These are phyloP conservation scores for Cutaneotrichosporon sp. DNA, from an alignment of 1,284 basidiomycete species.

Conservation along the genomic window DNA sequence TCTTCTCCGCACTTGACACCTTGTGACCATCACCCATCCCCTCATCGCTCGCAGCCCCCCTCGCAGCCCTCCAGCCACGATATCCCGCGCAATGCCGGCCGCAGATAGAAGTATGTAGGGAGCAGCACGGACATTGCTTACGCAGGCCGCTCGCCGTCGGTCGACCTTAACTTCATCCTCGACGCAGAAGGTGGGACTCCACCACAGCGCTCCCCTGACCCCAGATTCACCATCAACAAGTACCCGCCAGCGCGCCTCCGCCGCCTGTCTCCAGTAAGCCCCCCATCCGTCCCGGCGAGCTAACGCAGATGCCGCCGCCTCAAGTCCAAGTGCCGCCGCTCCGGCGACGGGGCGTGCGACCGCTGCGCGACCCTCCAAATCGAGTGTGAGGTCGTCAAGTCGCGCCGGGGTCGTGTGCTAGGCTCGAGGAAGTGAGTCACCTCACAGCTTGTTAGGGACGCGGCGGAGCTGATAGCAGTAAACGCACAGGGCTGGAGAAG, in stretches of 20 bases:
- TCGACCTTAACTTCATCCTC: slow-evolving; percentile 6
- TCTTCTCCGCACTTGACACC: no score
- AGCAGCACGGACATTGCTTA: neutral
- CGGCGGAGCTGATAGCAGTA: slow-evolving; percentile 2
- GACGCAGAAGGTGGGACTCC: neutral
- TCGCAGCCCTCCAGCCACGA: no score
- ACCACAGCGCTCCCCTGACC: neutral
- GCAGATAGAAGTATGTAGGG: neutral
- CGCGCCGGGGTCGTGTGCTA: slow-evolving; percentile 10
- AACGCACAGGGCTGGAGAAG: slow-evolving; percentile 10
- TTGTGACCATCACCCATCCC: neutral
- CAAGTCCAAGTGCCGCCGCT: slow-evolving; percentile 3
- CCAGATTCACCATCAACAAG: neutral
- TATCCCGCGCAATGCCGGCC: no score
- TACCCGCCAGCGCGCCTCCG: slow-evolving; percentile 4
- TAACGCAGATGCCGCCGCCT: slow-evolving; percentile 10
- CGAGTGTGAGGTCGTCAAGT: slow-evolving; percentile 17
- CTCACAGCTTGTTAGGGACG: no score
- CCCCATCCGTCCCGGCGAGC: neutral
- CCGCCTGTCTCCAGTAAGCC: slow-evolving; percentile 11
- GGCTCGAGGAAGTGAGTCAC: slow-evolving; percentile 8
- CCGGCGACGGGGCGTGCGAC: slow-evolving; percentile 5
- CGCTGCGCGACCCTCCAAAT: slow-evolving; percentile 4
- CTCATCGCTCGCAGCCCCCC: no score
- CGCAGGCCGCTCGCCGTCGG: neutral